Evolutionary conservation across 2,329 filamentous ascomycete species (phyloP).

Genomic region (Fusarium cicatricum): DNA sequence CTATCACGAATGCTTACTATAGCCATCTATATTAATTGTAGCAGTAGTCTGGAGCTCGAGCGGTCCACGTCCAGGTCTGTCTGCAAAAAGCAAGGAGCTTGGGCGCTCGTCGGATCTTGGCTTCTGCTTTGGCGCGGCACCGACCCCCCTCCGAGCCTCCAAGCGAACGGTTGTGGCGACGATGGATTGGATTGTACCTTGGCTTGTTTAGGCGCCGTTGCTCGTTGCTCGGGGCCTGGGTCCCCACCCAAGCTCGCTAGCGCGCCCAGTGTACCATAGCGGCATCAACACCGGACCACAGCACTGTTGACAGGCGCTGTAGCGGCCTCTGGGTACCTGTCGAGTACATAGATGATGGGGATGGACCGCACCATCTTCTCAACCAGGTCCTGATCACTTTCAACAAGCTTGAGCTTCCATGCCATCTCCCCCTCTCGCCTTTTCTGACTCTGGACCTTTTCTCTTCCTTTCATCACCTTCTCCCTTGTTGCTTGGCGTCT

Average conservation of each 20-base stretch:
- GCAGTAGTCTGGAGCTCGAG: no score
- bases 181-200: constrained; percentile 18
- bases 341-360: constrained; percentile 30
- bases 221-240: constrained; percentile 38
- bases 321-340: constrained; percentile 26
- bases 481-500: constrained; percentile 8
- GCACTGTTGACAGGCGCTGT: constrained; percentile 16
- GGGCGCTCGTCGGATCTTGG: not conserved
- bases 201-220: constrained; percentile 41
- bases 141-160: constrained; percentile 7
- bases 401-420: constrained; percentile 13
- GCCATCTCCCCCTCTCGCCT: constrained; percentile 2
- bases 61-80: not conserved
- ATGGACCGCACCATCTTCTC: constrained; percentile 17
- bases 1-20: not conserved
- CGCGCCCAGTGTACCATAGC: constrained; percentile 26
- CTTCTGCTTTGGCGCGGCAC: not conserved
- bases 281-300: constrained; percentile 21
- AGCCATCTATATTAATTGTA: no score
- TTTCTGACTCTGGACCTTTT: not conserved
- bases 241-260: constrained; percentile 39
- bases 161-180: constrained; percentile 29
- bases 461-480: constrained; percentile 8
- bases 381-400: not conserved
- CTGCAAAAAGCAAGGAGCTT: constrained; percentile 3